Percentiles rank a stretch among this genome's conserved stretches.
phyloP scores from a whole-genome alignment of 164 flowering plant genomes.

The Saururus chinensis region DNA sequence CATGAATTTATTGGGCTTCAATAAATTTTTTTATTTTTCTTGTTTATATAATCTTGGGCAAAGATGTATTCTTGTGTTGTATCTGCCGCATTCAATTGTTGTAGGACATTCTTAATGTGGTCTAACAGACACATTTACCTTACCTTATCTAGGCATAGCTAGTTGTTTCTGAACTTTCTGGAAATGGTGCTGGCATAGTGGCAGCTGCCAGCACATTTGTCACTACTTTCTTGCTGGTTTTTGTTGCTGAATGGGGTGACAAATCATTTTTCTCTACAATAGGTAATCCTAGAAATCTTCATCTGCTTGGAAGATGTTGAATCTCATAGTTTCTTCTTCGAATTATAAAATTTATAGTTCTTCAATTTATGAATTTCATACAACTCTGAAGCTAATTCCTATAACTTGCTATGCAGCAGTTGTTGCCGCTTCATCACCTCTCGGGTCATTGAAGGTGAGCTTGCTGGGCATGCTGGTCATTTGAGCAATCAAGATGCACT shows the following conservation, averaged over 20 bases:
- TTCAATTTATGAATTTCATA: no score
- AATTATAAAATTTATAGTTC: not conserved
- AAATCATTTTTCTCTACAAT: constrained; percentile 76
- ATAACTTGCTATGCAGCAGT: constrained; percentile 87
- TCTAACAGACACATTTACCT: no score
- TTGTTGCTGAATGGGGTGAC: no score
- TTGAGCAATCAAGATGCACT: no score
- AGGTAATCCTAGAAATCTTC: constrained; percentile 84
- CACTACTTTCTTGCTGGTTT: no score
- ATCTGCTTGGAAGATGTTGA: not conserved
- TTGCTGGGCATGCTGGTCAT: constrained; percentile 91
- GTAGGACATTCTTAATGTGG: no score
- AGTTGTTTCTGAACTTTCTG: constrained; percentile 85
- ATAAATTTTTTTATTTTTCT: no score
- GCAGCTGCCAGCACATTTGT: constrained; percentile 72
- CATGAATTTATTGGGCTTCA: no score
- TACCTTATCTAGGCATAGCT: constrained; percentile 96
- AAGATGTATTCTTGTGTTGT: no score
- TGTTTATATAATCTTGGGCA: no score
- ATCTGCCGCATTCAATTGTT: no score
- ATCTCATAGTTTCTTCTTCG: not conserved
- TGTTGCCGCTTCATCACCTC: constrained; percentile 97
- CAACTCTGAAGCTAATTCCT: no score
- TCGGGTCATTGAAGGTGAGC: constrained; percentile 87
- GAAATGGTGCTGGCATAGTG: constrained; percentile 85